Base-by-base conservation (phyloP, 306 rosid species). In the Argentina anserina region DNA sequence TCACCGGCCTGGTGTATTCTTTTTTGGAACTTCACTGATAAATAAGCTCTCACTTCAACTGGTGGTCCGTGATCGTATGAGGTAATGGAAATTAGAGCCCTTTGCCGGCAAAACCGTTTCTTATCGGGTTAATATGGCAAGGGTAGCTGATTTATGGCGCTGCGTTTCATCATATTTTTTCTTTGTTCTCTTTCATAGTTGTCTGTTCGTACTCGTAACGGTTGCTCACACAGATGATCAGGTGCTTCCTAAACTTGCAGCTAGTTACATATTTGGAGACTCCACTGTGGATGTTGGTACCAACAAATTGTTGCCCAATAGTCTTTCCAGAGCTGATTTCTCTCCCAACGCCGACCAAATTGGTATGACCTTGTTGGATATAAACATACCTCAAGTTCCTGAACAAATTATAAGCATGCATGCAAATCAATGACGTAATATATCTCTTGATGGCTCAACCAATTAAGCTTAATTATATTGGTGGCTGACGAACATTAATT, bases 271-370 rank as follows among this genome's bases (percentile, higher is more conserved):
- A 49, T 80, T 88, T 71, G 92, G 92, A 50, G 90, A 88, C 58
- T 85, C 90, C 9, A 81, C 81, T 26, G 71, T 41, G 13, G 90
- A 88, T 62, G 86, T 85, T 67, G 90, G 92, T 23, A 83, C 89
- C 20, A 88, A 85, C 71, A 81, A 85, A 73, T 77, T 72, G 50
- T 52, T 85, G 13, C 29, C 0, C 1, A 2, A 0, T 0, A 41
- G 82, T n/a, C 4, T 0, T 42, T 86, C 88, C 8, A 61, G 37
- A 74, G 90, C 92, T 9, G 75, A 88, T 29, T 67, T 78, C 3
- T 65, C 67, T 34, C 81, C 61, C 58, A 47, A 83, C 39, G 85
- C 85, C 63, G 92, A 88, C 69, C 75, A 76, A 45, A 68, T 85
- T 26, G 92, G 89, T 61, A 72, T 21, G 21, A 43, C 49, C 49